These are phyloP conservation scores for Neurospora sp. DNA, from an alignment of 495 filamentous ascomycete species.

Conservation along the genomic window DNA sequence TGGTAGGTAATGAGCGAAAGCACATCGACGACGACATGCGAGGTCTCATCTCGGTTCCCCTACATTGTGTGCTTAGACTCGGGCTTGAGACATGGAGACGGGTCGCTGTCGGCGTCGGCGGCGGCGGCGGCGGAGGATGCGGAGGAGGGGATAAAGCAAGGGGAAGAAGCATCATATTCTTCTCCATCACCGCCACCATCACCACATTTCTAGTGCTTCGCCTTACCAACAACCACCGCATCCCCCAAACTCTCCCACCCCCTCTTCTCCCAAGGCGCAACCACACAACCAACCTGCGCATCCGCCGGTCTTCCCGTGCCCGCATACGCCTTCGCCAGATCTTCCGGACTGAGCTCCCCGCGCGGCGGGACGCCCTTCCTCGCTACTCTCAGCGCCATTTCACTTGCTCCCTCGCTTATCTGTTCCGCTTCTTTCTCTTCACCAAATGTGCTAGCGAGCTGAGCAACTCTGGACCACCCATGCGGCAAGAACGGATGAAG, in stretches of 20 bases:
- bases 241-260: conserved; percentile 49
- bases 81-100: no score
- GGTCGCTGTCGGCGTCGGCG: neutral
- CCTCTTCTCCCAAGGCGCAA: conserved; percentile 64
- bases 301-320: conserved; percentile 61
- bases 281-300: conserved; percentile 65
- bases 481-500: conserved; percentile 61
- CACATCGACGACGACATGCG: no score
- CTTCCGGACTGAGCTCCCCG: conserved; percentile 54
- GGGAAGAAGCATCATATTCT: neutral
- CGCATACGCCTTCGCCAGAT: conserved; percentile 65
- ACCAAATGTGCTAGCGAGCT: neutral
- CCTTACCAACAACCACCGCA: conserved; percentile 2
- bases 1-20: no score
- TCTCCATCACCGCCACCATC: neutral
- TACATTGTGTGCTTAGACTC: no score
- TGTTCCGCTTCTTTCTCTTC: conserved; percentile 18
- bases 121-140: neutral
- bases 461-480: conserved; percentile 66
- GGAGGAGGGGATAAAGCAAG: neutral
- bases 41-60: no score
- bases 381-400: conserved; percentile 78
- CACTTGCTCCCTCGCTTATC: conserved; percentile 45
- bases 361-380: conserved; percentile 57
- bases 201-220: neutral